These are phyloP conservation scores for Trypanosomatidae sp. DNA, from an alignment of 208 protist genomes.

Conservation along the genomic window DNA sequence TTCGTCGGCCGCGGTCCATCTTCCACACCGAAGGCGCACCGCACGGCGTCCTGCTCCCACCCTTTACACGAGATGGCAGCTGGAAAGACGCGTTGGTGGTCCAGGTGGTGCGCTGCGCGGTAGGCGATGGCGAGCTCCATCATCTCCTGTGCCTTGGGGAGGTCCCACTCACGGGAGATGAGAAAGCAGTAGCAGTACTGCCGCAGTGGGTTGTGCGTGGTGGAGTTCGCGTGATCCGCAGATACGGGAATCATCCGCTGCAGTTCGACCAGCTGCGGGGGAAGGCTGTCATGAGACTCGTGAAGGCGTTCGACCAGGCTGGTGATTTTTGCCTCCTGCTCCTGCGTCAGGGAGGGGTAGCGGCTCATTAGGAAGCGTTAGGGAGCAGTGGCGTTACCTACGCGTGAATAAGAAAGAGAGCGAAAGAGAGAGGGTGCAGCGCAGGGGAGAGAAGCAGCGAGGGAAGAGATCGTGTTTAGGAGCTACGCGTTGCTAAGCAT, in stretches of 20 bases:
- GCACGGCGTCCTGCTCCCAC: constrained; percentile 36
- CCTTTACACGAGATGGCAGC: constrained; percentile 40
- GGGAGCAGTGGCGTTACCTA: too few relatives aligned
- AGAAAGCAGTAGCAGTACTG: constrained; percentile 54
- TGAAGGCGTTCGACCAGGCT: constrained; percentile 28
- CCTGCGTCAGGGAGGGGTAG: constrained; percentile 31
- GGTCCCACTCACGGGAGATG: constrained; percentile 42
- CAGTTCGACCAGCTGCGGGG: constrained; percentile 4
- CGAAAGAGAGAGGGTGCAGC: too few relatives aligned
- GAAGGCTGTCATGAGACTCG: constrained; percentile 21
- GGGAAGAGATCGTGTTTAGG: too few relatives aligned
- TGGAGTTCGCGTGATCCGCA: neutral
- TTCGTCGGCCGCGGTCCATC: neutral
- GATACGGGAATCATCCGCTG: neutral
- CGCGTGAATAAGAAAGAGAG: too few relatives aligned
- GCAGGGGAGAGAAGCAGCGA: too few relatives aligned
- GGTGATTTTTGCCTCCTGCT: constrained; percentile 44
- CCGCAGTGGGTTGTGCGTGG: constrained; percentile 32
- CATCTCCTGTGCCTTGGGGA: constrained; percentile 61
- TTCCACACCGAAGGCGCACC: constrained; percentile 5
- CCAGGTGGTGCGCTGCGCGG: constrained; percentile 39
- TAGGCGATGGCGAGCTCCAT: constrained; percentile 25
- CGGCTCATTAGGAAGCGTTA: too few relatives aligned
- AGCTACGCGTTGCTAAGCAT: too few relatives aligned
- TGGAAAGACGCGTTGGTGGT: constrained; percentile 35